These are phyloP conservation scores for Orbilia javanica DNA, from an alignment of 2,329 filamentous ascomycete genomes.

Conservation along the genomic window DNA sequence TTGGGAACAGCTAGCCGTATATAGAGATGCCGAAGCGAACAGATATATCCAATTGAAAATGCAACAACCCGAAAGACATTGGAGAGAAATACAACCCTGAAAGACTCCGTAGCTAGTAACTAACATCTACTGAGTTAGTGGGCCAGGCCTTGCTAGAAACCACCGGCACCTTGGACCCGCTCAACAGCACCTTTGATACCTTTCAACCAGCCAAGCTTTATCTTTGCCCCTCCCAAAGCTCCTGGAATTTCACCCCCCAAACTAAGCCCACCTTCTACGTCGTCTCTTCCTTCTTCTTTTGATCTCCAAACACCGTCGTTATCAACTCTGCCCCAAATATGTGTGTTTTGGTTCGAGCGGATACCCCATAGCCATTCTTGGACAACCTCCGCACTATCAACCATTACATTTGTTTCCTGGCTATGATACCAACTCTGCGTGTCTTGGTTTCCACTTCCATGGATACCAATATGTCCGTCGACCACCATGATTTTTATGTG, in stretches of 20 bases:
- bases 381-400: conserved; percentile 76
- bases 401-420: conserved; percentile 81
- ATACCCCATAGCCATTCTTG: conserved; percentile 74
- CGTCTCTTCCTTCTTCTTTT: conserved; percentile 67
- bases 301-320: conserved; percentile 75
- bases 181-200: conserved; percentile 72
- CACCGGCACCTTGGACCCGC: conserved; percentile 71
- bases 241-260: conserved; percentile 64
- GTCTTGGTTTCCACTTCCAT: conserved; percentile 83
- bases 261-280: conserved; percentile 69
- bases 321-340: conserved; percentile 70
- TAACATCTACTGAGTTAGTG: background rate
- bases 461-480: conserved; percentile 76
- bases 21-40: conserved; percentile 5
- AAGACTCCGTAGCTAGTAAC: background rate
- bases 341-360: conserved; percentile 76
- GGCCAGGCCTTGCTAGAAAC: conserved; percentile 66
- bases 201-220: conserved; percentile 71
- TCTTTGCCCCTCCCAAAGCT: conserved; percentile 35
- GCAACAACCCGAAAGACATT: background rate
- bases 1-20: background rate
- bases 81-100: background rate
- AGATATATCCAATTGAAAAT: background rate
- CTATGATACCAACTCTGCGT: conserved; percentile 84
- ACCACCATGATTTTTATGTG: conserved; percentile 81